These are phyloP conservation scores for Acacia pycnantha DNA, from an alignment of 331 rosid genomes.

Conservation along the genomic window DNA sequence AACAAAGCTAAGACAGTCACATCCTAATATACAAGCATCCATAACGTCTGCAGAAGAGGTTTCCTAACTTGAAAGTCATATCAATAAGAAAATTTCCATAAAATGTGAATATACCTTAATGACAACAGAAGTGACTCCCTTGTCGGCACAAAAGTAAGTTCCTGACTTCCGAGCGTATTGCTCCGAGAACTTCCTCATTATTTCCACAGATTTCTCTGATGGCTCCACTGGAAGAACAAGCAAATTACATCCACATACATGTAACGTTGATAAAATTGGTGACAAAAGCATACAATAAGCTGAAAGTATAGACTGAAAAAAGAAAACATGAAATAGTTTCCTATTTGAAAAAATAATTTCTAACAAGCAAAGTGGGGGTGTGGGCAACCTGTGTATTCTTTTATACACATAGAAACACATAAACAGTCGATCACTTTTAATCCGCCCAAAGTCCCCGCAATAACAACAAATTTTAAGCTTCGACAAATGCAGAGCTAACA, in stretches of 20 bases:
- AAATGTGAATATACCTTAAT: slow-evolving; percentile 57
- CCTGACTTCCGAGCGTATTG: slow-evolving; percentile 95
- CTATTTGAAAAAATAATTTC: not conserved
- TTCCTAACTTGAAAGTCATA: not conserved
- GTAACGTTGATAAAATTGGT: slow-evolving; percentile 18
- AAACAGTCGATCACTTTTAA: slow-evolving; percentile 16
- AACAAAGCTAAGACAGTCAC: slow-evolving; percentile 8
- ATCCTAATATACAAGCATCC: not conserved
- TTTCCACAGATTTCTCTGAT: slow-evolving; percentile 85
- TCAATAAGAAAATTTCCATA: not conserved
- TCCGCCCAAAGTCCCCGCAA: not conserved
- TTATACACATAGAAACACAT: not conserved
- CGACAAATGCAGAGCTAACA: not conserved
- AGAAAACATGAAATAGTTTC: not conserved
- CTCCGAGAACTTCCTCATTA: slow-evolving; percentile 98
- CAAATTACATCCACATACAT: slow-evolving; percentile 19
- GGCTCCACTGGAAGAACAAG: slow-evolving; percentile 77
- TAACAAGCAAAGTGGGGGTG: not conserved
- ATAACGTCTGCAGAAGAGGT: not conserved
- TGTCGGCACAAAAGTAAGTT: slow-evolving; percentile 89
- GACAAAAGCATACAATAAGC: slow-evolving; percentile 1
- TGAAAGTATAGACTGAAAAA: not conserved
- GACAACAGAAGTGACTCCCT: slow-evolving; percentile 96
- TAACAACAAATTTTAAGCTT: slow-evolving; percentile 21
- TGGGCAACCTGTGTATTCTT: not conserved